A percentile compares a stretch with the other conserved stretches of the same genome.
phyloP scores from a whole-genome alignment of 169 alveolate genomes.

The Plasmodium vinckei region DNA sequence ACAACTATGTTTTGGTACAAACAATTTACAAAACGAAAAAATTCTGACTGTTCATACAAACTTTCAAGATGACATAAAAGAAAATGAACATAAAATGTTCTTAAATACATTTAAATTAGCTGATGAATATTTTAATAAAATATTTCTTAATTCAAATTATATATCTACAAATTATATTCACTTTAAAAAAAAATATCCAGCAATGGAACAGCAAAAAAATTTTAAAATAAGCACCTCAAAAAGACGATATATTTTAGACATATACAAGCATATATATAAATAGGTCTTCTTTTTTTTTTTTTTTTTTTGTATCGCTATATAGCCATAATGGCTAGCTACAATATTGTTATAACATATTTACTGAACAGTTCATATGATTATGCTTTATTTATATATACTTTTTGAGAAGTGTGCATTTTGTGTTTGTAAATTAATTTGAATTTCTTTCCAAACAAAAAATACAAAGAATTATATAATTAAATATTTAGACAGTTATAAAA shows the following conservation, averaged over 20 bases:
- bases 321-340: neutral
- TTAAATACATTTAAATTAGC: slow-evolving; percentile 57
- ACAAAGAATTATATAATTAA: too few relatives aligned
- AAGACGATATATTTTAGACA: slow-evolving; percentile 60
- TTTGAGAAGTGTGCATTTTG: too few relatives aligned
- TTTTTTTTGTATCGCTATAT: neutral
- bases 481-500: too few relatives aligned
- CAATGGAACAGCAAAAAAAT: slow-evolving; percentile 72
- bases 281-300: slow-evolving; percentile 8
- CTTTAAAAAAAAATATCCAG: slow-evolving; percentile 59
- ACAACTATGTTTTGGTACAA: slow-evolving; percentile 54
- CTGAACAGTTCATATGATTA: too few relatives aligned
- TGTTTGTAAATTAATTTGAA: too few relatives aligned
- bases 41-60: neutral
- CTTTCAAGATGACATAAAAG: slow-evolving; percentile 31
- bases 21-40: slow-evolving; percentile 18
- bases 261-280: slow-evolving; percentile 63
- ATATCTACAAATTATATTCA: slow-evolving; percentile 58
- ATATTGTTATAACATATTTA: too few relatives aligned
- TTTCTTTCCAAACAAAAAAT: too few relatives aligned
- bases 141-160: slow-evolving; percentile 29
- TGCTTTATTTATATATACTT: too few relatives aligned
- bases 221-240: slow-evolving; percentile 49
- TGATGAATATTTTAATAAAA: slow-evolving; percentile 68
- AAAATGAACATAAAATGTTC: slow-evolving; percentile 36